Evolutionary conservation across 2,329 filamentous ascomycete species (phyloP).

Genomic region (Akanthomyces lecanii): DNA sequence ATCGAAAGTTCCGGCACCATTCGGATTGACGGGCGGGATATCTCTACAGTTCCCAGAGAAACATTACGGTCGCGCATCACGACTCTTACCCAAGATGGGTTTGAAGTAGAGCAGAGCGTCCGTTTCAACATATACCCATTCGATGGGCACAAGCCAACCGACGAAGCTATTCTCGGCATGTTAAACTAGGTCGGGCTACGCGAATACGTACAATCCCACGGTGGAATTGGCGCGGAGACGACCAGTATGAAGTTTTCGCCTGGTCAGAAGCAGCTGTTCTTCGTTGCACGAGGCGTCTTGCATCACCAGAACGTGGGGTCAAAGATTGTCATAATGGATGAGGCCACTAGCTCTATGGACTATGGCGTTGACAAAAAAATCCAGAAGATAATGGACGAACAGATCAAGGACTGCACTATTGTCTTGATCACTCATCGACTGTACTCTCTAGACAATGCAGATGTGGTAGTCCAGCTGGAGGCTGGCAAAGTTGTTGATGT

Average conservation of each 20-base stretch:
- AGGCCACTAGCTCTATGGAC: conserved; percentile 8
- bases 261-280: not conserved
- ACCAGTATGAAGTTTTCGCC: not conserved
- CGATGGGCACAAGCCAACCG: not conserved
- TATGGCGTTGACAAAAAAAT: not conserved
- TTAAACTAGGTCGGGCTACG: not conserved
- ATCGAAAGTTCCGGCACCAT: no score
- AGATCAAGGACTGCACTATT: not conserved
- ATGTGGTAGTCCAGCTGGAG: conserved; percentile 8
- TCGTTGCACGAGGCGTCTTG: not conserved
- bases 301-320: not conserved
- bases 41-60: no score
- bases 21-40: no score
- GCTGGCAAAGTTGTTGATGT: not conserved
- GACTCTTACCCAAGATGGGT: not conserved
- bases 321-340: conserved; percentile 11
- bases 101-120: not conserved
- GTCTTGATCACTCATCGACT: not conserved
- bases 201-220: conserved; percentile 17
- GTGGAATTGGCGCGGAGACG: not conserved
- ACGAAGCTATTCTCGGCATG: not conserved
- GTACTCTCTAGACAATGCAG: conserved; percentile 7
- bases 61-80: no score
- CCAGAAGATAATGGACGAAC: not conserved
- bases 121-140: conserved; percentile 6